phyloP scores from a whole-genome alignment of 139 green algal genomes.

The Eudorina sp. region DNA sequence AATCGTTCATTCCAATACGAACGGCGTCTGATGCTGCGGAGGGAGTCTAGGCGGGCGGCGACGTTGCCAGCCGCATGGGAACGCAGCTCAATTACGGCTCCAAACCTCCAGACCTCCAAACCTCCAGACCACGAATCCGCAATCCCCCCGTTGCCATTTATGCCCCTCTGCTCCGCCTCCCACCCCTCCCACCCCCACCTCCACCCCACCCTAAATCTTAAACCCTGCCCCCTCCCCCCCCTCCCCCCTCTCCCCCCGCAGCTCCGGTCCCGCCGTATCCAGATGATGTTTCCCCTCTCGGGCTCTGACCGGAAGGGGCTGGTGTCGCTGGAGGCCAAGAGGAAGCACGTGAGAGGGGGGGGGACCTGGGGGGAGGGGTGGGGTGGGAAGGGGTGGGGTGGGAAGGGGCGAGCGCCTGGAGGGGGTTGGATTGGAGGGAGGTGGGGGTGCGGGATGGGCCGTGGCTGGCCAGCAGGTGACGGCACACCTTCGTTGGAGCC shows the following conservation, averaged over 20 bases:
- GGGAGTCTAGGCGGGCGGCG: no score
- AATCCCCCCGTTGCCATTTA: not conserved
- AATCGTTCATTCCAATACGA: no score
- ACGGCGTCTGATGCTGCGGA: no score
- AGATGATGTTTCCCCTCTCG: constrained; percentile 85
- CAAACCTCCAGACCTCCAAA: no score
- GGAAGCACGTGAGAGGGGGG: constrained; percentile 63
- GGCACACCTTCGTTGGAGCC: no score
- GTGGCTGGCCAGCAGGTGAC: no score
- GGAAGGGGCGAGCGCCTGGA: no score
- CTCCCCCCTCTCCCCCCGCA: constrained; percentile 14
- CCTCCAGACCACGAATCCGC: not conserved
- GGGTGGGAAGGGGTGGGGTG: not conserved
- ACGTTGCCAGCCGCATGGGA: no score
- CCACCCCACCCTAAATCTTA: not conserved
- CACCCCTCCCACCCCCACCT: not conserved
- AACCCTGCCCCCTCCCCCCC: not conserved
- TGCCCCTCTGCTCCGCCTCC: not conserved
- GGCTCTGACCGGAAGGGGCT: constrained; percentile 80
- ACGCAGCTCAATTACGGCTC: no score
- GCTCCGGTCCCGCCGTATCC: constrained; percentile 68
- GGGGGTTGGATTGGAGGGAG: no score
- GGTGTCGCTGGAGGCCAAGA: constrained; percentile 87
- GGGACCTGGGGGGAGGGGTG: no score
- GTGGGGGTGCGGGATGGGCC: no score